A percentile compares a stretch with the other conserved stretches of the same genome.
Conservation (phyloP, 345 rosid species). For the Microcos paniculata region DNA sequence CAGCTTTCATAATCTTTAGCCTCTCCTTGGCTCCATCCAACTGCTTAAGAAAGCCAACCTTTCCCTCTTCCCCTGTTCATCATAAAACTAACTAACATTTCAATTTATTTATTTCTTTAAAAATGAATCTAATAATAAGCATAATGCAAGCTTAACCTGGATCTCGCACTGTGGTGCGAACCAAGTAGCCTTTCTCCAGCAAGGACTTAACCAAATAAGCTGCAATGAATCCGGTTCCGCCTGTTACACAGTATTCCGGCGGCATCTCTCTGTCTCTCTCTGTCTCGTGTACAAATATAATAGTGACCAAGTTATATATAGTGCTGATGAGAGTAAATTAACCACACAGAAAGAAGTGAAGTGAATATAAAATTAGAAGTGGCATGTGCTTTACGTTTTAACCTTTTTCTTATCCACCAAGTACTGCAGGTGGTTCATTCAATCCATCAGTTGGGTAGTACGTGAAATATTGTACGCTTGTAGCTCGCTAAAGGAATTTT, state of each 20-base stretch:
- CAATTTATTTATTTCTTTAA: no score
- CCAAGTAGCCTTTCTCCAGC: slow-evolving; percentile 61
- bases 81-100: not conserved
- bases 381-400: not conserved
- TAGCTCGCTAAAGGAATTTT: no score
- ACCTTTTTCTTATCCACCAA: not conserved
- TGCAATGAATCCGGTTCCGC: slow-evolving; percentile 91
- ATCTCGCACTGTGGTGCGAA: slow-evolving; percentile 75
- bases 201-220: slow-evolving; percentile 66
- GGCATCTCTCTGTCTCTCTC: slow-evolving; percentile 40
- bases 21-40: slow-evolving; percentile 56
- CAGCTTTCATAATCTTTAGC: slow-evolving; percentile 60
- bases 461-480: no score
- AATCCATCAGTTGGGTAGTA: not conserved
- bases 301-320: not conserved
- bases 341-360: not conserved
- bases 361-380: not conserved
- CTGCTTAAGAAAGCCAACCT: slow-evolving; percentile 54
- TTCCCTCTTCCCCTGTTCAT: slow-evolving; percentile 40
- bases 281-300: not conserved
- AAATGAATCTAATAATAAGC: no score
- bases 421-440: not conserved
- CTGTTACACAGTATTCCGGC: slow-evolving; percentile 81
- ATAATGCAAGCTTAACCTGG: slow-evolving; percentile 66
- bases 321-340: no score